These are phyloP conservation scores for Saccharomyces jurei DNA, from an alignment of 805 yeast genomes.

Conservation along the genomic window DNA sequence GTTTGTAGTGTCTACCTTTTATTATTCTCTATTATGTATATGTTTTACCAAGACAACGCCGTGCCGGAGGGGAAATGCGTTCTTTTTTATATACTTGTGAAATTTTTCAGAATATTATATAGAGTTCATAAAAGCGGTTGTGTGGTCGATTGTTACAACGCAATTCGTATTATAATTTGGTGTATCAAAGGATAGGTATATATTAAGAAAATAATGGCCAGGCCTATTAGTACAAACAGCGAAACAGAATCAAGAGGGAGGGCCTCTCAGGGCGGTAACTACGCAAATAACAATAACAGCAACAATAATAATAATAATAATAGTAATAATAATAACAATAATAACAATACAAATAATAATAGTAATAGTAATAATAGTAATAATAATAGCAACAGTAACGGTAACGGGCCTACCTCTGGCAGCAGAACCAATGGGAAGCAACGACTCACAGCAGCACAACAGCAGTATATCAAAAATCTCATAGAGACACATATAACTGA, in stretches of 20 bases:
- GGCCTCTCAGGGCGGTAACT: slow-evolving; percentile 8
- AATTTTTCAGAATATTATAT: not conserved
- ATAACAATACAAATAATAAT: not conserved
- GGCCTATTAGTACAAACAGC: slow-evolving; percentile 21
- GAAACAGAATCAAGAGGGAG: slow-evolving; percentile 21
- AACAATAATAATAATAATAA: not conserved
- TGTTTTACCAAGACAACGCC: not conserved
- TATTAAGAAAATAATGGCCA: slow-evolving; percentile 14
- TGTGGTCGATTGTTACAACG: not conserved
- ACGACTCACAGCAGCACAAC: slow-evolving; percentile 52
- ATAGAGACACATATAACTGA: slow-evolving; percentile 62
- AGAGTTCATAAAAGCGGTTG: not conserved
- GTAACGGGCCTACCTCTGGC: slow-evolving; percentile 33
- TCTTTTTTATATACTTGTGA: not conserved
- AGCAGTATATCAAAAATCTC: slow-evolving; percentile 56
- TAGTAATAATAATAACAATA: not conserved
- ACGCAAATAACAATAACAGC: slow-evolving; percentile 1
- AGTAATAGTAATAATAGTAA: slow-evolving; percentile 3
- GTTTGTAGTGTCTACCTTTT: not conserved
- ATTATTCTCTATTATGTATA: not conserved
- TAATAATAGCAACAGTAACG: slow-evolving; percentile 7
- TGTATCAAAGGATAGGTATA: not conserved
- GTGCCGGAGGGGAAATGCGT: slow-evolving; percentile 1
- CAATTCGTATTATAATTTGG: not conserved
- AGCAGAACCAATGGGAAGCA: slow-evolving; percentile 39